Base-by-base conservation (phyloP, 176 grass and related monocot genomes). In the Zea mays region DNA sequence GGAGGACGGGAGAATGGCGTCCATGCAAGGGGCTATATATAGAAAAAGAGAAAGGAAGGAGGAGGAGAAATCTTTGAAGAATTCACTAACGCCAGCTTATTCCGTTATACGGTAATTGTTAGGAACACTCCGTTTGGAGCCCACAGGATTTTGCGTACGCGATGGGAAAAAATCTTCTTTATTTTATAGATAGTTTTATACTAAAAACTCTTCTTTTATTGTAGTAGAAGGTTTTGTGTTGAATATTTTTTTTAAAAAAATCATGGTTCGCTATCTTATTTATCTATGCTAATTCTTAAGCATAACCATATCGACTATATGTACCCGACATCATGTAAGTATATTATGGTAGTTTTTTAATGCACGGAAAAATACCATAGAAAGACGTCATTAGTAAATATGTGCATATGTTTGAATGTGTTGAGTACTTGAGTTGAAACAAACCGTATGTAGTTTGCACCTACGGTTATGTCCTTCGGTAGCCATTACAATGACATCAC, bases 1-100 rank as follows among this genome's bases (percentile, higher is more conserved):
- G 66, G 81, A 84, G 81, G 76, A 67, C 58, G 71, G 82, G 71
- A 66, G 58, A 81, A 65, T 20, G 20, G 82, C 15, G 10, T 81
- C 16, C 77, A 81, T 51, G 65, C 57, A 17, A 71, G 19, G 20
- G 41, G 43, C 65, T 89, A 72, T 85, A 77, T 89, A 89, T 85
- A 89, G 75, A 34, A 35, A 58, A 58, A 16, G 10, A 14, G 73
- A 4, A 34, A 34, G 13, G 66, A 49, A 34, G 27, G 57, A 4
- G 10, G 10, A 42, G 70, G 48, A 48, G 14, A 81, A 81, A 77
- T 88, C 71, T 76, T 77, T 81, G 77, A 49, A 72, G 86, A 84
- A 81, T 84, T 71, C 71, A 71, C 71, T 51, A 57, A 62, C 82
- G 86, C 70, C 47, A 47, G 59, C 63, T 41, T 68, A 47, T 74